Conservation (phyloP, 2,329 filamentous ascomycete species). For the Chalara sp. region DNA sequence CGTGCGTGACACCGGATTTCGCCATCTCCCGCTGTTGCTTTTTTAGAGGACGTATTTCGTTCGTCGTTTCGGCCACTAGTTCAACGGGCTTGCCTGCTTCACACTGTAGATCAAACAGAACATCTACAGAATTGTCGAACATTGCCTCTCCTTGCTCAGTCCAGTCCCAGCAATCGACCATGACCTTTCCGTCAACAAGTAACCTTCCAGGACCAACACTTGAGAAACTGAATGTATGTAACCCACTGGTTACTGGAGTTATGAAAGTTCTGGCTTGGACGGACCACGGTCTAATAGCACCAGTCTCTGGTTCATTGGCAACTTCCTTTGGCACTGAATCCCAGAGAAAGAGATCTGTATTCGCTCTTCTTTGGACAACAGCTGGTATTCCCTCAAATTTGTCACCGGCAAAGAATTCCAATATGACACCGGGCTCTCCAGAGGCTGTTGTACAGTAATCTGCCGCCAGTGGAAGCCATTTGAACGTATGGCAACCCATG, state of each 20-base stretch:
- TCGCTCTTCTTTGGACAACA: slow-evolving; percentile 50
- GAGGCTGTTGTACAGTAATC: slow-evolving; percentile 48
- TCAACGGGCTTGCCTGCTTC: slow-evolving; percentile 52
- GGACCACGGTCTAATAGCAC: slow-evolving; percentile 47
- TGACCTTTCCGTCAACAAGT: slow-evolving; percentile 51
- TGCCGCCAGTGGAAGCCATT: slow-evolving; percentile 58
- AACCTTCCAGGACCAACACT: slow-evolving; percentile 59
- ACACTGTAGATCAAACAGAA: slow-evolving; percentile 53
- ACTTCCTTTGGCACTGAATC: slow-evolving; percentile 59
- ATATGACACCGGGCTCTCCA: slow-evolving; percentile 52
- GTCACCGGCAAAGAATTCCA: slow-evolving; percentile 60
- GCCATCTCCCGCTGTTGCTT: slow-evolving; percentile 44
- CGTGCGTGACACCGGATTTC: slow-evolving; percentile 48
- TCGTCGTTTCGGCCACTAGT: slow-evolving; percentile 58
- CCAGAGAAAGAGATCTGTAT: slow-evolving; percentile 65
- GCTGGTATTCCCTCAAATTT: slow-evolving; percentile 51
- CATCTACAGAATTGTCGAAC: slow-evolving; percentile 62
- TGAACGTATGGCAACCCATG: slow-evolving; percentile 55
- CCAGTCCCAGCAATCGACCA: slow-evolving; percentile 63
- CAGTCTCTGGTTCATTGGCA: slow-evolving; percentile 25
- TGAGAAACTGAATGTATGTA: slow-evolving; percentile 61
- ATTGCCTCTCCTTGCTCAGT: slow-evolving; percentile 63
- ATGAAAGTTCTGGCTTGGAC: slow-evolving; percentile 43
- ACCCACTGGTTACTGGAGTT: slow-evolving; percentile 51
- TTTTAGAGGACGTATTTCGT: slow-evolving; percentile 53